These are phyloP conservation scores for Ophiostoma angusticollis DNA, from an alignment of 2,329 filamentous ascomycete genomes.

Conservation along the genomic window DNA sequence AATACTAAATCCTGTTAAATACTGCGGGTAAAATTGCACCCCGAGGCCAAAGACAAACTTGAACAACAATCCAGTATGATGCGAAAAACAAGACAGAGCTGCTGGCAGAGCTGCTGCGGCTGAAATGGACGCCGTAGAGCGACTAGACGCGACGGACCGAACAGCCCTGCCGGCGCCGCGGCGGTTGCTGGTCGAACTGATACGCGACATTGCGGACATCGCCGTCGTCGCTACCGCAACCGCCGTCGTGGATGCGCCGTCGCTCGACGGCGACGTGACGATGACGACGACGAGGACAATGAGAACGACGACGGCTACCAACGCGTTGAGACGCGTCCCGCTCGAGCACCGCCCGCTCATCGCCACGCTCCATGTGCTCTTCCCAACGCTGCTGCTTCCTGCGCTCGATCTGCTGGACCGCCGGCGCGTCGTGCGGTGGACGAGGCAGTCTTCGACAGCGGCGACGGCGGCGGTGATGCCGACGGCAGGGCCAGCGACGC, in stretches of 20 bases:
- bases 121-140: background rate
- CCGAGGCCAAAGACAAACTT: too few species aligned
- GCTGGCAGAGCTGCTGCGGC: too few species aligned
- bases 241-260: conserved; percentile 3
- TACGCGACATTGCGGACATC: conserved; percentile 28
- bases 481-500: conserved; percentile 18
- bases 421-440: conserved; percentile 49
- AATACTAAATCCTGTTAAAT: too few species aligned
- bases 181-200: conserved; percentile 35
- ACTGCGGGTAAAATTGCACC: too few species aligned
- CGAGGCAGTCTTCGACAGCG: too few species aligned
- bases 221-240: conserved; percentile 10
- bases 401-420: conserved; percentile 82
- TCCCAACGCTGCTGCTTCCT: conserved; percentile 67
- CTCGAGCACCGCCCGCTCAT: conserved; percentile 41
- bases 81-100: too few species aligned
- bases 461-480: background rate
- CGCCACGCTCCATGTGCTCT: conserved; percentile 74
- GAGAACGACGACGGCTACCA: conserved; percentile 6
- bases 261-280: too few species aligned
- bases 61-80: too few species aligned
- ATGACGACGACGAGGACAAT: background rate
- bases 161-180: conserved; percentile 25
- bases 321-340: conserved; percentile 25
- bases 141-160: conserved; percentile 1